Base-by-base conservation (phyloP, 2,329 filamentous ascomycete species). In the Fusarium pseudonygamai region DNA sequence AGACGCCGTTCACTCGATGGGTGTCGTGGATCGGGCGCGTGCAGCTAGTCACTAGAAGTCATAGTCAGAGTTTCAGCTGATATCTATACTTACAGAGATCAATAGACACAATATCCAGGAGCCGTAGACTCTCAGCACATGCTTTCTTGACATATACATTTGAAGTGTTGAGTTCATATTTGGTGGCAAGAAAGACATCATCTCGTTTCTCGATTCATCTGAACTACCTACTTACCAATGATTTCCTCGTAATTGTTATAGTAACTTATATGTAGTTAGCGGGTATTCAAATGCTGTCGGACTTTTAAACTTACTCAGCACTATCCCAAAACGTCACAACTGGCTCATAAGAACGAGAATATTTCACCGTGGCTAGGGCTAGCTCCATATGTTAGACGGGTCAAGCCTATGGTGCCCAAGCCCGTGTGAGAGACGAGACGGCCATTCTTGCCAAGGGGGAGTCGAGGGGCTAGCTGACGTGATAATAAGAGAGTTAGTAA, bases 241-340 rank as follows among this genome's bases (percentile, higher is more conserved):
- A 87, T 72, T 15, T 85, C 82, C 14, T 89, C 87, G 47, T 75
- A 82, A 49, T 86, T 83, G 10, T 80, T 82, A 60, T 88, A 88
- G 6, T 83, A 60, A 53, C 75, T 75, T 20, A 30, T 18, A 7
- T 10, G 10, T 16, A 12, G 15, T 67, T 22, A 65, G 52, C n/a
- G 22, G 14, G n/a, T n/a, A 36, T 16, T 22, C 22, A 7, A 4
- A 14, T 12, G 5, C 12, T n/a, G 50, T 18, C 22, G 6, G 10
- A 10, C 24, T 16, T 5, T 32, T 9, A 2, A n/a, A 24, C 71
- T 64, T 64, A 81, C 80, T 84, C 80, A 36, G 81, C 79, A 16
- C 80, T 82, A 60, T 89, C 87, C 86, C 86, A 88, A 77, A 85
- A 84, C 7, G 80, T 82, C 37, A 83, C 81, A 37, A 87, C 87